phyloP scores from a whole-genome alignment of 176 grass and related monocot genomes.

The Carex parvula region DNA sequence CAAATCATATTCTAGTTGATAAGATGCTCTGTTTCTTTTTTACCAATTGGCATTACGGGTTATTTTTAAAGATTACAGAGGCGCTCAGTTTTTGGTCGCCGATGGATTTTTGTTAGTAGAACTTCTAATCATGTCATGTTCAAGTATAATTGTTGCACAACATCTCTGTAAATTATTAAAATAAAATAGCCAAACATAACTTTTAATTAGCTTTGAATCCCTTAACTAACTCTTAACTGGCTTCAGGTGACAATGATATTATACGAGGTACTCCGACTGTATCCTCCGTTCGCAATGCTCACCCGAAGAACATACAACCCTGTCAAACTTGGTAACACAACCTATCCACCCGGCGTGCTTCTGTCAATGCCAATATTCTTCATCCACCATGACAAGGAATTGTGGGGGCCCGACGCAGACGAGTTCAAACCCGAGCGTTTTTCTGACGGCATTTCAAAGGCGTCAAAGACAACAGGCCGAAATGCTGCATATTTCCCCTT shows the following conservation, averaged over 20 bases:
- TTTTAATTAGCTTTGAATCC: background rate
- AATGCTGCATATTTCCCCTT: constrained; percentile 55
- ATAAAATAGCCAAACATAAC: background rate
- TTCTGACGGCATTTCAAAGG: constrained; percentile 57
- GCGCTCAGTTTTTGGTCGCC: background rate
- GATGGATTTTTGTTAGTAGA: background rate
- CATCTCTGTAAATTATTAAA: background rate
- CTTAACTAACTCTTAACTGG: background rate
- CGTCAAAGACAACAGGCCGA: constrained; percentile 31
- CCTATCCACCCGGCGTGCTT: constrained; percentile 47
- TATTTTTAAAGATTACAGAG: background rate
- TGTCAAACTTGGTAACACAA: constrained; percentile 43
- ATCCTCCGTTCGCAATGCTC: constrained; percentile 37
- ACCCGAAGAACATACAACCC: constrained; percentile 37
- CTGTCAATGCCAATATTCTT: constrained; percentile 45
- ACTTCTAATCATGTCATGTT: background rate
- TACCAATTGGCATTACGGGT: background rate
- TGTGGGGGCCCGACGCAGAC: constrained; percentile 49
- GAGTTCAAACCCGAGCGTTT: constrained; percentile 76
- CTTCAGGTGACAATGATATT: constrained; percentile 68
- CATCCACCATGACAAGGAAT: constrained; percentile 47
- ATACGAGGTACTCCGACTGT: constrained; percentile 64
- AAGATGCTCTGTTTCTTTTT: background rate
- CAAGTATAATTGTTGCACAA: background rate
- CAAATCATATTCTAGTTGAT: background rate